Evolutionary conservation across 2,329 filamentous ascomycete species (phyloP), one percentile per base, ranked within the genome.

Genomic region (Setomelanomma holmii): DNA sequence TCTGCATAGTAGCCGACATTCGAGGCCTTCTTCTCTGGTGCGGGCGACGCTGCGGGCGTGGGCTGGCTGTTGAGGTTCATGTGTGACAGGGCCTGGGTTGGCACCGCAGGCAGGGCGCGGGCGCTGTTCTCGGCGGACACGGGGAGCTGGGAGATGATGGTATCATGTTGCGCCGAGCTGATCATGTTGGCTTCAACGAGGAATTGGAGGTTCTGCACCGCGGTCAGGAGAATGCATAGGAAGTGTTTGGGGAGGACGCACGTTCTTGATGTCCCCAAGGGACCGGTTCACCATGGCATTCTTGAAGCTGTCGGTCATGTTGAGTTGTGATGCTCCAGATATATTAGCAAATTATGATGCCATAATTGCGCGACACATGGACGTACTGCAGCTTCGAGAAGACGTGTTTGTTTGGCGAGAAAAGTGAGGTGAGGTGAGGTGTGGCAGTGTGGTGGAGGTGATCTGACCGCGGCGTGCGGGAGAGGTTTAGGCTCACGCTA

Each of bases 161-260:
- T 83, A 68, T 90, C 88, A 72, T 93, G 91, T 69, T 88, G 86
- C 49, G 86, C 79, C 53, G 90, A 87, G 58, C 84, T 86, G 73
- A 98, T 90, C 69, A 93, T 82, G 61, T 88, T 88, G 68, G 89
- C 86, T 74, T 96, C 93, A 63, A 91, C 85, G 55, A 98, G 89
- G 64, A 87, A 89, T 76, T 96, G 92, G 55, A 97, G 89, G 79
- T 97, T 93, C 93, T 96, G 63, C 38, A 3, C 16, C 21, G 41
- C 24, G 16, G 56, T 72, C 50, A 58, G 55, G 67, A 55, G 20
- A 10, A 17, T 27, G 19, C 46, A n/a, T 24, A 36, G n/a, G 27
- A 2, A 21, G 16, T 17, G 16, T 14, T 11, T n/a, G 12, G 1
- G 44, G 16, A 20, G 42, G 39, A 58, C 85, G 65, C 80, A 92